Evolutionary conservation across 2,329 filamentous ascomycete species (phyloP).

Genomic region (Clonostachys rhizophaga): DNA sequence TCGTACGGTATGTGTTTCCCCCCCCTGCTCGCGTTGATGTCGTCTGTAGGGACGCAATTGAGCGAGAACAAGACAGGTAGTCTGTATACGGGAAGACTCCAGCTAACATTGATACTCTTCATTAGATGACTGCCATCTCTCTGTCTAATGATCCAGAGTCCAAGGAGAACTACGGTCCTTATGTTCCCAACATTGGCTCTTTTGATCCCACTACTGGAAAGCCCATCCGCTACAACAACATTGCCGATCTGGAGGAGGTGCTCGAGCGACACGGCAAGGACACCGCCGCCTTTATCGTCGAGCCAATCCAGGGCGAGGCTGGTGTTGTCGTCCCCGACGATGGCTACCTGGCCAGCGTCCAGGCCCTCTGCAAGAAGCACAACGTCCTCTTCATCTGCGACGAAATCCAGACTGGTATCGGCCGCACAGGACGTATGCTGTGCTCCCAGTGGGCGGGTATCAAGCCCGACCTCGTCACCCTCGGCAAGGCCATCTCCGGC

Average conservation of each 20-base stretch:
- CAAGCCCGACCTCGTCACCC: constrained; percentile 89
- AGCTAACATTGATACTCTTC: background rate
- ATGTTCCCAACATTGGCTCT: constrained; percentile 83
- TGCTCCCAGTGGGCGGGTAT: constrained; percentile 93
- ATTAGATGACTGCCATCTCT: constrained; percentile 85
- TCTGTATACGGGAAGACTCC: background rate
- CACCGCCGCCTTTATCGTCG: constrained; percentile 88
- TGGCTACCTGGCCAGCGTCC: constrained; percentile 75
- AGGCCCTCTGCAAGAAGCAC: constrained; percentile 87
- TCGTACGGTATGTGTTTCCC: constrained; percentile 64
- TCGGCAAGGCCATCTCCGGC: constrained; percentile 96
- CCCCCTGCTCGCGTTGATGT: background rate
- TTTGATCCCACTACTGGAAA: constrained; percentile 68
- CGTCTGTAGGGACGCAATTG: background rate
- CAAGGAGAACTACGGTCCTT: constrained; percentile 94
- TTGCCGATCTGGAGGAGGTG: constrained; percentile 72
- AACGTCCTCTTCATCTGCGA: constrained; percentile 96
- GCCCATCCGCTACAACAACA: constrained; percentile 81
- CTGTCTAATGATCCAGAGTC: constrained; percentile 95
- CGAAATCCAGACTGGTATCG: constrained; percentile 98
- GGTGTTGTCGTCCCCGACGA: constrained; percentile 94
- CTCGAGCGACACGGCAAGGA: constrained; percentile 78
- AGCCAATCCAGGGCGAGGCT: constrained; percentile 96
- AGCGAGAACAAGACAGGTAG: background rate
- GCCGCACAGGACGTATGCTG: constrained; percentile 87